Percentiles rank a stretch among this genome's conserved stretches.
phyloP scores from a whole-genome alignment of 768 basidiomycete species.

The Rhizopogon sp. region DNA sequence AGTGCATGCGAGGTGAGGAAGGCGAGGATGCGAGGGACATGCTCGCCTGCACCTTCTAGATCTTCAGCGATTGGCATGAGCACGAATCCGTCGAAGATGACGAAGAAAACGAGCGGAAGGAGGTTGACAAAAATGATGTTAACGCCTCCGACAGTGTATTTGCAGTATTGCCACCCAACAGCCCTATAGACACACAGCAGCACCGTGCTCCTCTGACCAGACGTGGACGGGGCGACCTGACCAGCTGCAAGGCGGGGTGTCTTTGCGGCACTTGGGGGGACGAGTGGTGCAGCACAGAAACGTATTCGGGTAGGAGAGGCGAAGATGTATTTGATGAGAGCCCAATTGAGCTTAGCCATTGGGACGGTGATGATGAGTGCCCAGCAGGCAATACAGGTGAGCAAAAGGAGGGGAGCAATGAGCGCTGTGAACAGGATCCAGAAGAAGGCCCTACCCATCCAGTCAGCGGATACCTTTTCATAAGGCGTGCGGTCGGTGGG shows the following conservation, averaged over 20 bases:
- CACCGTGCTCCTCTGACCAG: conserved; percentile 78
- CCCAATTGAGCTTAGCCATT: conserved; percentile 98
- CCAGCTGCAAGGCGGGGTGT: conserved; percentile 77
- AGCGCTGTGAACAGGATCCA: conserved; percentile 73
- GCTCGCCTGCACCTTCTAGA: conserved; percentile 46
- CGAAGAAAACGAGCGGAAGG: conserved; percentile 89
- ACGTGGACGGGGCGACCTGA: conserved; percentile 73
- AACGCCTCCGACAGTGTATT: conserved; percentile 97
- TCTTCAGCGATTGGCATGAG: conserved; percentile 67
- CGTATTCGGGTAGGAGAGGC: conserved; percentile 79
- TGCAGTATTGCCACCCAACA: conserved; percentile 89
- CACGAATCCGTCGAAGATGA: conserved; percentile 89
- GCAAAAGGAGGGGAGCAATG: conserved; percentile 84
- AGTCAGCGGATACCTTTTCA: conserved; percentile 31
- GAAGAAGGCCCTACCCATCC: conserved; percentile 72
- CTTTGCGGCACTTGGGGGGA: conserved; percentile 40
- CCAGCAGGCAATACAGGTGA: conserved; percentile 91
- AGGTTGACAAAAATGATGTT: conserved; percentile 98
- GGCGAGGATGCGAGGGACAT: conserved; percentile 60
- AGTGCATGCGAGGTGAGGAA: conserved; percentile 68
- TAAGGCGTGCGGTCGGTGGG: conserved; percentile 16
- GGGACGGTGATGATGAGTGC: conserved; percentile 93
- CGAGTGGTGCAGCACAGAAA: conserved; percentile 84
- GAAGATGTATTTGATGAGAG: conserved; percentile 79
- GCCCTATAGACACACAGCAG: conserved; percentile 94